Conservation (phyloP, 2,329 filamentous ascomycete genomes). For the Colletotrichum sp. region DNA sequence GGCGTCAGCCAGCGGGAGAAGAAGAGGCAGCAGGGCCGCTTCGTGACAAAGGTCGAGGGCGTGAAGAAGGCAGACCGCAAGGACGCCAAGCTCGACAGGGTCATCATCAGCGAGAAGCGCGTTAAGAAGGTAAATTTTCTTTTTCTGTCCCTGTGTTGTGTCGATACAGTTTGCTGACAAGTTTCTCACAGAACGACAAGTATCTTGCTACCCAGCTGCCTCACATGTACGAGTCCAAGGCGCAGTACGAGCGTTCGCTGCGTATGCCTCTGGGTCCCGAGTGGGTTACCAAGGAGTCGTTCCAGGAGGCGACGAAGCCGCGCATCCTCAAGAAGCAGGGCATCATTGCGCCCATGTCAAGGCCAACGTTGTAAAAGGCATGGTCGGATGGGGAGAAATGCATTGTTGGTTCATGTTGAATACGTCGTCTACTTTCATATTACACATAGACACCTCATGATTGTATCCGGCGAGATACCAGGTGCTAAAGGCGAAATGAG, state of each 20-base stretch:
- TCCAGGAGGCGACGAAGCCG: slow-evolving; percentile 89
- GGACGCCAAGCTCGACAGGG: slow-evolving; percentile 81
- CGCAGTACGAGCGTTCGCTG: slow-evolving; percentile 90
- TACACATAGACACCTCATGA: not conserved
- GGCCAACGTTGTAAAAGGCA: slow-evolving; percentile 57
- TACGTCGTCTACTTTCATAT: not conserved
- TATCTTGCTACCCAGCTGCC: slow-evolving; percentile 86
- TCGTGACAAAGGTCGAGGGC: slow-evolving; percentile 72
- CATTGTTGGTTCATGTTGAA: not conserved
- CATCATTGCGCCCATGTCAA: slow-evolving; percentile 85
- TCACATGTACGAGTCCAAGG: slow-evolving; percentile 84
- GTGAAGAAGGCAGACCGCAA: slow-evolving; percentile 78
- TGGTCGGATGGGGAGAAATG: not conserved
- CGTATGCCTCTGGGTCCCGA: slow-evolving; percentile 89
- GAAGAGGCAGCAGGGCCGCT: slow-evolving; percentile 66
- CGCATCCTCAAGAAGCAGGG: slow-evolving; percentile 90
- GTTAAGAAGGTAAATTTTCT: slow-evolving; percentile 74
- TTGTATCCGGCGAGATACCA: not conserved
- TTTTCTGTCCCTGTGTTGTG: not conserved
- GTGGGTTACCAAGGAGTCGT: slow-evolving; percentile 95
- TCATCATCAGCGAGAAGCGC: slow-evolving; percentile 92
- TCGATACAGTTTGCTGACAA: not conserved
- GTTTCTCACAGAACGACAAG: slow-evolving; percentile 69
- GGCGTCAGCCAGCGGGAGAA: slow-evolving; percentile 76
- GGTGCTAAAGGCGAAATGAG: not conserved